Evolutionary conservation across 495 filamentous ascomycete species (phyloP), one percentile per base, ranked within the genome.

Genomic region (Tuber microsphaerosporum): DNA sequence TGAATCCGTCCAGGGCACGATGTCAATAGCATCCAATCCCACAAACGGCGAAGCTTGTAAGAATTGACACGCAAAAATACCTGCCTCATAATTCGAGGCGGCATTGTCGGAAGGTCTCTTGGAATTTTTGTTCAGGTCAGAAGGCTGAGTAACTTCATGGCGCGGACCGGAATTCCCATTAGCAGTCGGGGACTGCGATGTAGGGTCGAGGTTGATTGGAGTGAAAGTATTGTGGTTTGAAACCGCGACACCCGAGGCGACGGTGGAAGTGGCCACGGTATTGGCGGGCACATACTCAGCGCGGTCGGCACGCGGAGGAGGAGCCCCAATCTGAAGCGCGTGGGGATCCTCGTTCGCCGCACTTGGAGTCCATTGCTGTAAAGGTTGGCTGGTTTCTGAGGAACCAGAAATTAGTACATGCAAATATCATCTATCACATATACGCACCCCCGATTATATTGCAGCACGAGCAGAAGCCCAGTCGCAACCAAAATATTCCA

Each of bases 21-120:
- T 73, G 26, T 81, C 76, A 6, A 68, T 71, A 22, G 56, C 43
- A 26, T 77, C 79, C 39, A 78, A 45, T 17, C 80, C 76, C 41
- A 56, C 65, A 39, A 81, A 73, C 37, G 79, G 79, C 22, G 79
- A 78, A 4, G 80, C 80, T 74, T 81, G 80, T 20, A 81, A 72
- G 22, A 81, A 81, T 37, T 81, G 80, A 31, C 72, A 68, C 2
- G 80, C 80, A 45, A 81, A 81, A 17, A 73, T n/a, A 14, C 73
- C 70, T 9, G 79, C 74, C 31, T 81, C 73, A 10, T 65, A 77
- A 6, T 71, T 51, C n/a, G 77, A 73, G 17, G 69, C 46, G 56
- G 31, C 17, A 65, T 34, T 65, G 56, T 65, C 26, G 16, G 17
- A 31, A 34, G 56, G 26, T 7, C 56, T 65, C 31, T 65, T 65